phyloP scores from a whole-genome alignment of 495 filamentous ascomycete genomes.

The Xylaria castorea region DNA sequence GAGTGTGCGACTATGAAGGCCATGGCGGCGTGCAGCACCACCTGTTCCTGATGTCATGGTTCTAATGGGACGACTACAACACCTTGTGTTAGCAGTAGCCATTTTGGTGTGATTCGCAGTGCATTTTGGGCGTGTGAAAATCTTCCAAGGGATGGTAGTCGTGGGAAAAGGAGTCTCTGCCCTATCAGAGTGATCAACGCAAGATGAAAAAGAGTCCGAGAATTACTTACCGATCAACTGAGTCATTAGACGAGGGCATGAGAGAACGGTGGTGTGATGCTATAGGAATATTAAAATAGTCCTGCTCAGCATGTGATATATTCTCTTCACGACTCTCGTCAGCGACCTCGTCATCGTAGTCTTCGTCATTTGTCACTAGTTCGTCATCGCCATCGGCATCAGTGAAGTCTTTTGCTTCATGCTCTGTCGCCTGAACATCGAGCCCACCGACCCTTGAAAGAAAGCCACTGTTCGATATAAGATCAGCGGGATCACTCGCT shows the following conservation, averaged over 20 bases:
- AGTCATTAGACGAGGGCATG: constrained; percentile 34
- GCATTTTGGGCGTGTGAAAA: neutral
- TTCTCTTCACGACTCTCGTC: constrained; percentile 33
- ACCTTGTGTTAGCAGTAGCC: neutral
- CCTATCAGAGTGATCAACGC: neutral
- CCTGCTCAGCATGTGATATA: constrained; percentile 35
- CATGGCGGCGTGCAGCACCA: constrained; percentile 40
- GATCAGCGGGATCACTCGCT: constrained; percentile 62
- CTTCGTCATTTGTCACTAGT: constrained; percentile 78
- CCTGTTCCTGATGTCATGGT: constrained; percentile 41
- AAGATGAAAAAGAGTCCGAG: neutral
- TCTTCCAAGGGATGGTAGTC: neutral
- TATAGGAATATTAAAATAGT: constrained; percentile 56
- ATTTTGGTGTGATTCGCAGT: neutral
- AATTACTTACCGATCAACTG: constrained; percentile 33
- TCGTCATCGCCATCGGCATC: constrained; percentile 91
- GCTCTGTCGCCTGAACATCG: constrained; percentile 35
- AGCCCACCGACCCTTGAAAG: constrained; percentile 38
- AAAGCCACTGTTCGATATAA: constrained; percentile 51
- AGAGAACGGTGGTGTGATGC: constrained; percentile 34
- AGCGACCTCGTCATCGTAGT: constrained; percentile 54
- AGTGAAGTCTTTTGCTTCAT: constrained; percentile 60
- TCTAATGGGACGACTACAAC: constrained; percentile 11
- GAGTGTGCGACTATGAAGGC: constrained; percentile 65
- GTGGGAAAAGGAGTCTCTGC: neutral